A percentile compares a stretch with the other conserved stretches of the same genome.
Evolutionary conservation across 345 rosid genomes (phyloP).

Genomic region (Alliaria petiolata): DNA sequence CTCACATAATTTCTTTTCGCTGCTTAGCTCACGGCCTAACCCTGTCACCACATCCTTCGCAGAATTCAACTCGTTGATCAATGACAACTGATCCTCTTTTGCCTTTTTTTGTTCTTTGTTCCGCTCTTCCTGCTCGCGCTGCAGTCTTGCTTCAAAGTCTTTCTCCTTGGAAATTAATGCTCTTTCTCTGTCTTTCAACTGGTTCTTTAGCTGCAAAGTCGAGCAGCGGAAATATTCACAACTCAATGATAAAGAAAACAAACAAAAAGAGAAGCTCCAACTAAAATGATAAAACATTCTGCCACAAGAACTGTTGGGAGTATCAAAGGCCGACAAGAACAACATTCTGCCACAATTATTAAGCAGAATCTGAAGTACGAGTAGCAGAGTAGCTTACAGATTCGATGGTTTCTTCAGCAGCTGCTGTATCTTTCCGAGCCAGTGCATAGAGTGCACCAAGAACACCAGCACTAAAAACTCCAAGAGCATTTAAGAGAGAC

Average conservation of each 20-base stretch:
- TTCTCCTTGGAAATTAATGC: constrained; percentile 48
- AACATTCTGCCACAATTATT: not conserved
- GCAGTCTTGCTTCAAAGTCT: constrained; percentile 52
- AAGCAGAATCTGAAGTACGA: constrained; percentile 7
- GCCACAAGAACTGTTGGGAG: too few species aligned
- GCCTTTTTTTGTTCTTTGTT: constrained; percentile 44
- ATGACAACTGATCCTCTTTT: constrained; percentile 54
- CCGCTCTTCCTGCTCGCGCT: constrained; percentile 59
- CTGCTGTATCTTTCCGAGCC: constrained; percentile 55
- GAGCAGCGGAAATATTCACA: not conserved
- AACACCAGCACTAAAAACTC: constrained; percentile 64
- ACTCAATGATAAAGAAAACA: not conserved
- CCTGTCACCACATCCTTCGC: constrained; percentile 57
- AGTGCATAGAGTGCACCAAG: constrained; percentile 88
- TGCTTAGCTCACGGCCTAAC: constrained; percentile 68
- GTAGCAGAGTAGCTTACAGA: constrained; percentile 54
- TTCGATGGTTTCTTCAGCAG: constrained; percentile 51
- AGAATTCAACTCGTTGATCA: constrained; percentile 51
- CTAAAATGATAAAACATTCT: too few species aligned
- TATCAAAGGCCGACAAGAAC: not conserved
- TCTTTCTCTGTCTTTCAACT: constrained; percentile 68
- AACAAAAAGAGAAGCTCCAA: not conserved
- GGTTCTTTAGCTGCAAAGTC: constrained; percentile 50
- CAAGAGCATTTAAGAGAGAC: constrained; percentile 71
- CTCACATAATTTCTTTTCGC: constrained; percentile 53